phyloP scores from a whole-genome alignment of 139 green algal species.

The Chlorella ohadii region DNA sequence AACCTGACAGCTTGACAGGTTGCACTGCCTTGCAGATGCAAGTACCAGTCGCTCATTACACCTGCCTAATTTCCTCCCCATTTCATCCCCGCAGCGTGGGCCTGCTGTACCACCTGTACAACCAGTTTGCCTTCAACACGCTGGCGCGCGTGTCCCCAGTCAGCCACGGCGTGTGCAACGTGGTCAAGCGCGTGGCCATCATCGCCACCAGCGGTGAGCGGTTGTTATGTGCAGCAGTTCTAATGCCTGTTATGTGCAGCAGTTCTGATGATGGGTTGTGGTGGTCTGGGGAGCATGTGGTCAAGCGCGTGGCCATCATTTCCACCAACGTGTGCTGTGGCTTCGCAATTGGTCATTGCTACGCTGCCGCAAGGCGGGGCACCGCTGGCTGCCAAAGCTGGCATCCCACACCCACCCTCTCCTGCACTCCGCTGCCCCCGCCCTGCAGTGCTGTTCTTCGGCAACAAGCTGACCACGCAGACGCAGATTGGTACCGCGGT shows the following conservation, averaged over 20 bases:
- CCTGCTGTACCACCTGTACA: conserved; percentile 99
- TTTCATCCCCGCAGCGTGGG: conserved; percentile 67
- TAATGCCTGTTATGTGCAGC: not conserved
- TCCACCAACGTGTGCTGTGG: too few species aligned
- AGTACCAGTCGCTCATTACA: too few species aligned
- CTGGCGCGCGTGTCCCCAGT: conserved; percentile 95
- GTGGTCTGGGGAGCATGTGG: not conserved
- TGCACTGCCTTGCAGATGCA: too few species aligned
- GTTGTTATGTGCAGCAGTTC: not conserved
- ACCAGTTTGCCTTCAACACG: conserved; percentile 99
- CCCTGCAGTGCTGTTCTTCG: conserved; percentile 68
- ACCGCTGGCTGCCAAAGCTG: too few species aligned
- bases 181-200: conserved; percentile 99
- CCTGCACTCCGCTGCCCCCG: not conserved
- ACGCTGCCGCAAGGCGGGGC: too few species aligned
- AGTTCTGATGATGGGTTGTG: not conserved
- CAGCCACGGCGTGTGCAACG: conserved; percentile 99
- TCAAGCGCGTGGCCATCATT: too few species aligned
- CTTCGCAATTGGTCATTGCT: too few species aligned
- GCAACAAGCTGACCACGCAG: conserved; percentile 87
- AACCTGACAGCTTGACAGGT: too few species aligned
- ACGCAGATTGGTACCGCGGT: conserved; percentile 76
- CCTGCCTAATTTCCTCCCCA: not conserved
- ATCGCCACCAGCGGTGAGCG: conserved; percentile 85
- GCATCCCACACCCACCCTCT: not conserved